phyloP scores from a whole-genome alignment of 495 filamentous ascomycete species.

The Evansstolkia leycettana region DNA sequence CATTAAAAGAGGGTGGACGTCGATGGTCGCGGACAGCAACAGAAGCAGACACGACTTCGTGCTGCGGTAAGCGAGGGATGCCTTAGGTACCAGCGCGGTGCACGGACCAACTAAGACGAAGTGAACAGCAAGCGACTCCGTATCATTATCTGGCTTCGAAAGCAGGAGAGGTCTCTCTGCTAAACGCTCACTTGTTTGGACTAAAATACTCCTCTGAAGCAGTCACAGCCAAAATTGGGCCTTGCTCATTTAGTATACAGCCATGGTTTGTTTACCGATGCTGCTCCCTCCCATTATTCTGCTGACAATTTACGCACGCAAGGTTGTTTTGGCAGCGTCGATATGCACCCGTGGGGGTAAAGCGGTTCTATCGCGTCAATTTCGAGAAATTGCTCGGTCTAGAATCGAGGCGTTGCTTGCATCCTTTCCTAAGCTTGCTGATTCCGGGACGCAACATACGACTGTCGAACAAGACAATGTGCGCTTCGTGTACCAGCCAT shows the following conservation, averaged over 20 bases:
- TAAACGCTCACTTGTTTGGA: slow-evolving; percentile 2
- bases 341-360: slow-evolving; percentile 98
- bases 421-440: slow-evolving; percentile 92
- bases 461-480: slow-evolving; percentile 98
- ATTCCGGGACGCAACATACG: slow-evolving; percentile 89
- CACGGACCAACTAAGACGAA: slow-evolving; percentile 28
- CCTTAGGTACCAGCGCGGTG: slow-evolving; percentile 19
- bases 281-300: background rate
- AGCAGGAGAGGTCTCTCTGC: slow-evolving; percentile 7
- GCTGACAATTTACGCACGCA: too few species aligned
- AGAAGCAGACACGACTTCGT: background rate
- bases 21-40: background rate
- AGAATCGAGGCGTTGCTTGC: slow-evolving; percentile 93
- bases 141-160: slow-evolving; percentile 19
- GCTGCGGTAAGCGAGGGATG: slow-evolving; percentile 32
- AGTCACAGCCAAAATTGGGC: too few species aligned
- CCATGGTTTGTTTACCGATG: slow-evolving; percentile 7
- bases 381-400: slow-evolving; percentile 89
- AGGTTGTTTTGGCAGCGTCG: slow-evolving; percentile 97
- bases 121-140: slow-evolving; percentile 36
- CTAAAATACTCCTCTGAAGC: too few species aligned
- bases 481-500: slow-evolving; percentile 95
- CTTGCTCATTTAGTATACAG: background rate
- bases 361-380: slow-evolving; percentile 90
- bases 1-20: background rate